Evolutionary conservation across 768 basidiomycete genomes (phyloP), one percentile per base, ranked within the genome.

Genomic region (Mycena indigotica): DNA sequence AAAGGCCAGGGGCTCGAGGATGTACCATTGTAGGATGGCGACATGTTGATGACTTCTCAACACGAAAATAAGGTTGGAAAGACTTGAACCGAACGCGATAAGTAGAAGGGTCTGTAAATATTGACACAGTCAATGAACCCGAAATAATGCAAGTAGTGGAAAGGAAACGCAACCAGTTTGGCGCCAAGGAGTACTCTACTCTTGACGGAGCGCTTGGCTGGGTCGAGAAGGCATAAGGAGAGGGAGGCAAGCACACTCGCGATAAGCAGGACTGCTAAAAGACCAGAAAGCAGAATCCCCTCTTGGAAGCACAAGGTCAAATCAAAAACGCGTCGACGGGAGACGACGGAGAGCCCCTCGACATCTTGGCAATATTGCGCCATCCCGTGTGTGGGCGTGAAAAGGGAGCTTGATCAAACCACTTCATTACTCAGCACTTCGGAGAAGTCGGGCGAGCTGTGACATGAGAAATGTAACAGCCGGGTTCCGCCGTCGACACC

Each of bases 261-360:
- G 53, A 85, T 28, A 28, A 84, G 52, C 51, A 87, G 67, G 6
- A 77, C 32, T 2, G 74, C 74, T 51, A 88, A 75, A 0, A 88
- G 65, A 3, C 75, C 57, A 0, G 89, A 78, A 1, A 93, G 69
- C 0, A 95, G 28, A 40, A 87, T 66, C 15, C 84, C 88, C 61
- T 93, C 88, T 64, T 95, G 88, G 61, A 88, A 91, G 69, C 94
- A 96, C 15, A 84, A 81, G 1, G 93, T 91, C 8, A 87, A 62
- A 69, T 95, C 94, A 68, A 93, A 91, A 15, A 80, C 74, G 52
- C 92, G 81, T 0, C 72, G 63, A 0, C 57, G 69, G 0, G 92
- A 93, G 17, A 85, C 72, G 16, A 80, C 73, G 8, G 69, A 70
- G 87, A 90, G 92, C 55, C 90, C 89, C 61, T 92, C 87, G 8